Conservation (phyloP, 805 yeast species). For the Scheffersomyces coipomensis region DNA sequence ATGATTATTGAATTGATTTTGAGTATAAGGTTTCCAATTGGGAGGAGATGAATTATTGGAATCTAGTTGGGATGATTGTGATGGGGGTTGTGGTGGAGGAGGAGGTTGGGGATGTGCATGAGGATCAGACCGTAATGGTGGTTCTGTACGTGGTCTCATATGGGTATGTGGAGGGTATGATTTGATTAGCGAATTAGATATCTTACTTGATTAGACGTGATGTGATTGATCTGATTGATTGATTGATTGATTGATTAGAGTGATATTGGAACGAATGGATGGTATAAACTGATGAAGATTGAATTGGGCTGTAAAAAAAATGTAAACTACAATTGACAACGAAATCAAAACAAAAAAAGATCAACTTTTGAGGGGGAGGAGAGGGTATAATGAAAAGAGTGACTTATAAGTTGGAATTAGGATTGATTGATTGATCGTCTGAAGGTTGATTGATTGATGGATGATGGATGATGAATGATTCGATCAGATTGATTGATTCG, state of each 20-base stretch:
- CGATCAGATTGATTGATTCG: too few relatives aligned
- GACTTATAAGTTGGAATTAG: background rate
- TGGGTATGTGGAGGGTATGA: too few relatives aligned
- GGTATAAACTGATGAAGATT: too few relatives aligned
- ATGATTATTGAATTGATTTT: too few relatives aligned
- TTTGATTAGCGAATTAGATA: background rate
- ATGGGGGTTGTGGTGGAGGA: background rate
- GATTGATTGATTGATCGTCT: too few relatives aligned
- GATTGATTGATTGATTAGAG: background rate
- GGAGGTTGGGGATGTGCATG: background rate
- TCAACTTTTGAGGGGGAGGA: too few relatives aligned
- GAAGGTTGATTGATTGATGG: too few relatives aligned
- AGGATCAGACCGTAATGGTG: background rate
- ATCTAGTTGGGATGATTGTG: conserved; percentile 3
- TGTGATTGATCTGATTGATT: background rate
- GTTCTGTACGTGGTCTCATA: background rate
- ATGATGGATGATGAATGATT: too few relatives aligned
- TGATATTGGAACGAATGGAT: too few relatives aligned
- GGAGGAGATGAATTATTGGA: conserved; percentile 1
- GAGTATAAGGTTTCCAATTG: background rate
- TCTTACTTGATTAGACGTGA: background rate
- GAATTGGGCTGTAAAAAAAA: too few relatives aligned
- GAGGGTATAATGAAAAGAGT: background rate
- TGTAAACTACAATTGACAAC: too few relatives aligned
- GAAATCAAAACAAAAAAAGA: too few relatives aligned